Evolutionary conservation across 1,139 yeast species (phyloP), one percentile per base, ranked within the genome.

Genomic region (Eremothecium coryli): DNA sequence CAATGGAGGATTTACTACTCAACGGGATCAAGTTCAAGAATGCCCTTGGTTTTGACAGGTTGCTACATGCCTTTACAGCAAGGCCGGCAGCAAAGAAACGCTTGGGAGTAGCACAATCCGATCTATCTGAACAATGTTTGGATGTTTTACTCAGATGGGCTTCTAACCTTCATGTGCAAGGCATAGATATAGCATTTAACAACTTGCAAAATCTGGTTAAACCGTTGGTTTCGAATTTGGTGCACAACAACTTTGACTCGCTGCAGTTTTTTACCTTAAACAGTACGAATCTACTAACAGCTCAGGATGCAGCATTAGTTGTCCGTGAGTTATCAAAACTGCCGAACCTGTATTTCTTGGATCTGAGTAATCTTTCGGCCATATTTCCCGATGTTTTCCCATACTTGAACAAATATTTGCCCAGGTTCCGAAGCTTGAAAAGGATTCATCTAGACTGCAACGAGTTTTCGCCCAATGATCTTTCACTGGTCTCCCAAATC

Each of bases 131-230:
- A 4, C 69, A 65, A 22, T 85, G 84, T 44, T 61, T 82, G 9
- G 58, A 65, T 31, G 58, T 69, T 16, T 59, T 86, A 18, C 67
- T 76, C 13, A 61, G 71, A 33, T 82, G 93, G 90, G 66, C 81
- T 29, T 64, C 73, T 3, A 52, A 60, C 20, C 68, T 69, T 6
- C 54, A 60, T 12, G 75, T 88, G 52, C 75, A 78, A 44, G 96
- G 96, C 2, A 70, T 88, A 15, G 95, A 86, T 62, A 60, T 86
- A 32, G 94, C 90, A 1, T 86, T 80, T 45, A 86, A 86, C 54
- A 84, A 81, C 52, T 58, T 86, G 42, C 48, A 67, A 4, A 73
- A 73, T 4, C 72, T 72, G 47, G 56, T 74, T 42, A 61, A 60
- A 38, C 68, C 71, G 15, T 37, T 59, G 46, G 51, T 58, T 25